Percentiles rank a stretch among this genome's conserved stretches.
Evolutionary conservation across 306 rosid genomes (phyloP).

Genomic region (Inga laurina): DNA sequence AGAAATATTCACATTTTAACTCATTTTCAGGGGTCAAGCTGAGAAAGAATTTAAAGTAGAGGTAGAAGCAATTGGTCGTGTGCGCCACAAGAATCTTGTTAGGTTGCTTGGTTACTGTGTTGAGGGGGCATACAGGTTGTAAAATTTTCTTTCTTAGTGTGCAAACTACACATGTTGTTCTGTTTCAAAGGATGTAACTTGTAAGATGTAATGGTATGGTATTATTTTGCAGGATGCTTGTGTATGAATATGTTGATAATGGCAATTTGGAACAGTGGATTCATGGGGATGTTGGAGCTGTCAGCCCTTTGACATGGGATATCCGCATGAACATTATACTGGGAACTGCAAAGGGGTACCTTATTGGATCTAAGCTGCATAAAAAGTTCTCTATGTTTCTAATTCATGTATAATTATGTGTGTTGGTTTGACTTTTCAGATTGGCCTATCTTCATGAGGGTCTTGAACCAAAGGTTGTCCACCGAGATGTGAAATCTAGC

Average conservation of each 20-base stretch:
- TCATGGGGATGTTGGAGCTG: constrained; percentile 88
- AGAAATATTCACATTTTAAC: constrained; percentile 24
- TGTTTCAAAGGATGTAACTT: constrained; percentile 6
- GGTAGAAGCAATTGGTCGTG: constrained; percentile 96
- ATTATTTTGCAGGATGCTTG: constrained; percentile 81
- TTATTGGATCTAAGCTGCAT: constrained; percentile 1
- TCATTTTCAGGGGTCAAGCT: constrained; percentile 85
- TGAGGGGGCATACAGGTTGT: constrained; percentile 97
- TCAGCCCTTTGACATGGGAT: constrained; percentile 93
- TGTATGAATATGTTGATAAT: constrained; percentile 89
- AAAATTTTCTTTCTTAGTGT: neutral
- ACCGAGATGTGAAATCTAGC: constrained; percentile 94
- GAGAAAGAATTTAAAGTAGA: constrained; percentile 94
- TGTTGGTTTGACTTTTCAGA: constrained; percentile 48
- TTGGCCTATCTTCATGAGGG: constrained; percentile 99
- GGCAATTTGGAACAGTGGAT: constrained; percentile 98
- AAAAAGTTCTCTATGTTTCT: constrained; percentile 1
- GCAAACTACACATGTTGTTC: constrained; percentile 19
- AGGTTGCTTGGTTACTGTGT: constrained; percentile 97
- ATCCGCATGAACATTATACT: constrained; percentile 79
- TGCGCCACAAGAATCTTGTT: constrained; percentile 96
- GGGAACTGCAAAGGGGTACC: constrained; percentile 95
- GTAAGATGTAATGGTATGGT: constrained; percentile 24
- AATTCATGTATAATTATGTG: constrained; percentile 32
- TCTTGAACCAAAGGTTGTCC: constrained; percentile 98